These are phyloP conservation scores for Boletus barrowsii DNA, from an alignment of 768 basidiomycete species.

Conservation along the genomic window DNA sequence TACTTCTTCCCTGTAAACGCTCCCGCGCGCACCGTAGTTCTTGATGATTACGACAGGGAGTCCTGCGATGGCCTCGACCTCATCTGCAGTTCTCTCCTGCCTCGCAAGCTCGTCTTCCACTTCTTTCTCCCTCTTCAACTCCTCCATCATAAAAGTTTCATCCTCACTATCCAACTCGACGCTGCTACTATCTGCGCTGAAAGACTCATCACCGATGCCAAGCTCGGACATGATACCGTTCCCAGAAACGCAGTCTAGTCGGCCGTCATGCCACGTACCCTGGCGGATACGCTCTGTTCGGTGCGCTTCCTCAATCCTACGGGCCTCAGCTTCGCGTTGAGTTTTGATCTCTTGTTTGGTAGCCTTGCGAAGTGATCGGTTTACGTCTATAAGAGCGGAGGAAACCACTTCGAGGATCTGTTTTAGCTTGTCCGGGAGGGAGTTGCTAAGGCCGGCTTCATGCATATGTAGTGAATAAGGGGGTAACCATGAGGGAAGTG, in stretches of 20 bases:
- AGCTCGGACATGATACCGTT: slow-evolving; percentile 86
- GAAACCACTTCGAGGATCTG: slow-evolving; percentile 80
- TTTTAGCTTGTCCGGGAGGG: slow-evolving; percentile 78
- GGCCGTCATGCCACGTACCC: slow-evolving; percentile 85
- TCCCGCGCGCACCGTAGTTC: slow-evolving; percentile 65
- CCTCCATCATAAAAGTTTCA: slow-evolving; percentile 12
- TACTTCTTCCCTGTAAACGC: slow-evolving; percentile 63
- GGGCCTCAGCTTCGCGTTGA: slow-evolving; percentile 35
- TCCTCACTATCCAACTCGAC: slow-evolving; percentile 7
- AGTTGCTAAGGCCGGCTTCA: slow-evolving; percentile 77
- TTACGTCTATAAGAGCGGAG: slow-evolving; percentile 64
- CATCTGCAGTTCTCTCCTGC: slow-evolving; percentile 36
- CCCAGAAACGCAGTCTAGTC: slow-evolving; percentile 81
- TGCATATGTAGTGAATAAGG: neutral
- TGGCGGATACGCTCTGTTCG: slow-evolving; percentile 46
- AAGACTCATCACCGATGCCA: slow-evolving; percentile 73
- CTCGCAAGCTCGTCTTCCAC: slow-evolving; percentile 31
- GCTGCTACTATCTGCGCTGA: slow-evolving; percentile 37
- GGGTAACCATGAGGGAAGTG: neutral
- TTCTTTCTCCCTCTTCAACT: slow-evolving; percentile 27
- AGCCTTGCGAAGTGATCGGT: slow-evolving; percentile 44
- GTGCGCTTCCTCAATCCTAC: slow-evolving; percentile 37
- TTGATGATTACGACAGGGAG: slow-evolving; percentile 87
- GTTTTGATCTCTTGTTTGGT: slow-evolving; percentile 39
- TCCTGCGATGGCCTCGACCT: slow-evolving; percentile 51